Conservation (phyloP, 1,139 yeast species). For the Candida sp. region DNA sequence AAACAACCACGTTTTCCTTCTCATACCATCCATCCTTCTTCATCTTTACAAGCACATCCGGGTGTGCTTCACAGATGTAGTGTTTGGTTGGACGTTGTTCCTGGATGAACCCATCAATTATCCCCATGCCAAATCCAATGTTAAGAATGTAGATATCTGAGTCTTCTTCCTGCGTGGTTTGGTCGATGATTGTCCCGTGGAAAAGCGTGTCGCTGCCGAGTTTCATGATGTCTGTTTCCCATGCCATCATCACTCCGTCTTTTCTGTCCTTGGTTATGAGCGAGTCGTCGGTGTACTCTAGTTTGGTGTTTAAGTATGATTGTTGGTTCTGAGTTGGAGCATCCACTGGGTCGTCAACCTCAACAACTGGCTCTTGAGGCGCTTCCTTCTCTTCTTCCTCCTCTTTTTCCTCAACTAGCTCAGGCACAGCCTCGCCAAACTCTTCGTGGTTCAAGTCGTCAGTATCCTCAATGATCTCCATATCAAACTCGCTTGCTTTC, state of each 20-base stretch:
- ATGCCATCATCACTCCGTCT: conserved; percentile 98
- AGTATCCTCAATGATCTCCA: conserved; percentile 39
- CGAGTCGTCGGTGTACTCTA: conserved; percentile 74
- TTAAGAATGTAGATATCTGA: conserved; percentile 64
- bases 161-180: conserved; percentile 24
- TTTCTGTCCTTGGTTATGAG: conserved; percentile 71
- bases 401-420: conserved; percentile 15
- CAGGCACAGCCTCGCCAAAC: conserved; percentile 13
- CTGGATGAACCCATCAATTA: conserved; percentile 82
- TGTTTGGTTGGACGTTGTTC: conserved; percentile 63
- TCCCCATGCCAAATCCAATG: conserved; percentile 98
- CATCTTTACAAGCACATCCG: conserved; percentile 79
- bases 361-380: not conserved
- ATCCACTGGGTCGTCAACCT: conserved; percentile 20
- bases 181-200: conserved; percentile 26
- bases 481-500: conserved; percentile 66
- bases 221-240: conserved; percentile 88
- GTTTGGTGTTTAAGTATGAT: conserved; percentile 66
- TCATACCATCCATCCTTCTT: conserved; percentile 84
- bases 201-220: conserved; percentile 77
- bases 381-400: conserved; percentile 1
- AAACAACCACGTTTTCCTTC: conserved; percentile 67
- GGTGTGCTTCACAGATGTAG: conserved; percentile 95
- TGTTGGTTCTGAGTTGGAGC: conserved; percentile 71
- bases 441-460: conserved; percentile 28